A percentile compares a stretch with the other conserved stretches of the same genome.
phyloP scores from a whole-genome alignment of 257 asterid genomes.

The Nicotiana tabacum region DNA sequence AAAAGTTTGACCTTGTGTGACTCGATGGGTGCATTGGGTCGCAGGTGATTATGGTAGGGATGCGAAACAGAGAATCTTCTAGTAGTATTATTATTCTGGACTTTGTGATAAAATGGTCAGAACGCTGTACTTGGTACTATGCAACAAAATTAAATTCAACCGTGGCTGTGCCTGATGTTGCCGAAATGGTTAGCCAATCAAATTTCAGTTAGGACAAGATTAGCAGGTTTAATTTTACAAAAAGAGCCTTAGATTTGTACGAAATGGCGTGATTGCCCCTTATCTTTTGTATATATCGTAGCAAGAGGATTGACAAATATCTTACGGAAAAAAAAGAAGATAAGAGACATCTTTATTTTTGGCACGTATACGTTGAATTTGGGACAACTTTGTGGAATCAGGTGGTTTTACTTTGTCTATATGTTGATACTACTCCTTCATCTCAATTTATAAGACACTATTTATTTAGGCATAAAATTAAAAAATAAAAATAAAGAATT shows the following conservation, averaged over 20 bases:
- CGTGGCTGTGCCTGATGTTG: conserved; percentile 8
- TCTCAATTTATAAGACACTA: too few species aligned
- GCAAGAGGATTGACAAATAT: conserved; percentile 1
- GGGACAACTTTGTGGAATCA: neutral
- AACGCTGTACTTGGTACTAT: neutral
- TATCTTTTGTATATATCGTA: conserved; percentile 6
- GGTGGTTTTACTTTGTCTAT: neutral
- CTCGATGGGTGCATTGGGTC: neutral
- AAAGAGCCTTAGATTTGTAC: neutral
- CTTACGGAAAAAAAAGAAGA: too few species aligned
- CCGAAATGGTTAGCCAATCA: conserved; percentile 34
- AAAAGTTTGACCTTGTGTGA: neutral
- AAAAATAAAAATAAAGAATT: too few species aligned
- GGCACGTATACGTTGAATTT: conserved; percentile 8
- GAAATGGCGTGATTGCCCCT: conserved; percentile 22
- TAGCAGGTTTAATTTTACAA: neutral
- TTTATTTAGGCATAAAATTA: too few species aligned
- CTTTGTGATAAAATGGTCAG: neutral
- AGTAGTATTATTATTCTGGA: neutral
- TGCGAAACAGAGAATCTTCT: neutral
- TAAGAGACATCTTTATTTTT: conserved; percentile 22
- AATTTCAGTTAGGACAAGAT: neutral
- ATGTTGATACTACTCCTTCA: too few species aligned
- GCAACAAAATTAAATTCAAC: conserved; percentile 10
- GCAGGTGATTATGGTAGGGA: neutral